Percentiles rank a stretch among this genome's conserved stretches.
phyloP scores from a whole-genome alignment of 2,329 filamentous ascomycete genomes.

The Chrysoporthe deuterocubensis region DNA sequence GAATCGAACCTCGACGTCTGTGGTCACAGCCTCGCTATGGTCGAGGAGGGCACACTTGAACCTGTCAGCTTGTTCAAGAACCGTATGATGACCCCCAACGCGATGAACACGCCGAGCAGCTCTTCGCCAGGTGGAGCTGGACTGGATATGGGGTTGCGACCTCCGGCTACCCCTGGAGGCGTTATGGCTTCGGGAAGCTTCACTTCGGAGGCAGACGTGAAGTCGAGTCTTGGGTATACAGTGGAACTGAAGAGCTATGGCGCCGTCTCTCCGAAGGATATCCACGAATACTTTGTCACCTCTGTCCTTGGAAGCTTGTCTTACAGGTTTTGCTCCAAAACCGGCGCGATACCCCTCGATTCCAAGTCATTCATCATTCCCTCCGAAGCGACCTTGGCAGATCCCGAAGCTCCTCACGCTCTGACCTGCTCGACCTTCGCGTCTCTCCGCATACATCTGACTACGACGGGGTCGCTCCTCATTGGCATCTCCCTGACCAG shows the following conservation, averaged over 20 bases:
- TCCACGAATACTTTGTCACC: slow-evolving; percentile 59
- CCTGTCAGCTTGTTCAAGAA: slow-evolving; percentile 53
- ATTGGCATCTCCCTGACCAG: slow-evolving; percentile 53
- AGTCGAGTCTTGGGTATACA: slow-evolving; percentile 26
- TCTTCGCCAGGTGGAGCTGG: slow-evolving; percentile 48
- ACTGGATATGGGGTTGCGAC: slow-evolving; percentile 43
- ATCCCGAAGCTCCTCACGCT: slow-evolving; percentile 34
- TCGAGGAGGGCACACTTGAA: slow-evolving; percentile 57
- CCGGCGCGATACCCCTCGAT: slow-evolving; percentile 57
- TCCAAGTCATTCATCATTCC: slow-evolving; percentile 56
- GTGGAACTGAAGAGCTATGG: slow-evolving; percentile 41
- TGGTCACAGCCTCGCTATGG: slow-evolving; percentile 48
- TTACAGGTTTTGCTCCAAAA: slow-evolving; percentile 52
- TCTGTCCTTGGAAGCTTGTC: slow-evolving; percentile 57
- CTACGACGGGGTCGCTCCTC: slow-evolving; percentile 58
- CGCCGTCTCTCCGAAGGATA: slow-evolving; percentile 46
- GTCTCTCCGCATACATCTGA: slow-evolving; percentile 58
- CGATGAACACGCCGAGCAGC: slow-evolving; percentile 51
- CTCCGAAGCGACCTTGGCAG: slow-evolving; percentile 35
- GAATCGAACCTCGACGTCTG: slow-evolving; percentile 48
- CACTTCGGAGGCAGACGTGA: slow-evolving; percentile 38
- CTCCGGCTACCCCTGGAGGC: slow-evolving; percentile 34
- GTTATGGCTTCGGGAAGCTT: slow-evolving; percentile 9
- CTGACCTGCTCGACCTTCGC: slow-evolving; percentile 46
- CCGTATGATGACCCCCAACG: slow-evolving; percentile 44